A percentile compares a stretch with the other conserved stretches of the same genome.
Evolutionary conservation across 2,329 filamentous ascomycete species (phyloP).

Genomic region (Botrytis elliptica): DNA sequence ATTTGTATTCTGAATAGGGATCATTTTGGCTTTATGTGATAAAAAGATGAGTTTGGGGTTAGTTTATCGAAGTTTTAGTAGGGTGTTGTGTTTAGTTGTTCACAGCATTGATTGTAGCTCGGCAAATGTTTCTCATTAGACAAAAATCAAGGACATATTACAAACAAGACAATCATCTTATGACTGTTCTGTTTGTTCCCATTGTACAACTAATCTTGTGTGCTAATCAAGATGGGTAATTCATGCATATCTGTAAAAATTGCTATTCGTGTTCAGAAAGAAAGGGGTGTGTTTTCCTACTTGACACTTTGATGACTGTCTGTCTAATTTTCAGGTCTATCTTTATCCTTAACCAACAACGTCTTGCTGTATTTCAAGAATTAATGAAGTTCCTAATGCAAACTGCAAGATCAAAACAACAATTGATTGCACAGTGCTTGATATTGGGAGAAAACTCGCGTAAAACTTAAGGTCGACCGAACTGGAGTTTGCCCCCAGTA

Average conservation of each 20-base stretch:
- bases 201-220: background rate
- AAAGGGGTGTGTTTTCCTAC: background rate
- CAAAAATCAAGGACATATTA: background rate
- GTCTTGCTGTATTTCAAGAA: background rate
- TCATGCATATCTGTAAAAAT: background rate
- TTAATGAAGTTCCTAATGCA: background rate
- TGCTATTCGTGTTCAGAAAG: background rate
- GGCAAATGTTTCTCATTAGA: background rate
- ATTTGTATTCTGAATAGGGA: background rate
- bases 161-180: background rate
- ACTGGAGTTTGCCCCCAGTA: background rate
- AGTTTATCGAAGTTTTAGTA: background rate
- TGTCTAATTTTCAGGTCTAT: background rate
- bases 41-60: too few species aligned
- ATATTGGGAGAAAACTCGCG: background rate
- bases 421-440: background rate
- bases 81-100: background rate
- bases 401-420: background rate
- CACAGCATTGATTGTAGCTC: background rate
- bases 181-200: background rate
- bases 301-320: background rate
- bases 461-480: background rate
- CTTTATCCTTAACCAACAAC: background rate
- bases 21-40: background rate
- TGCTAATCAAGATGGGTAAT: accelerated